Conservation (phyloP, 768 basidiomycete species). For the Boletus sensibilis region DNA sequence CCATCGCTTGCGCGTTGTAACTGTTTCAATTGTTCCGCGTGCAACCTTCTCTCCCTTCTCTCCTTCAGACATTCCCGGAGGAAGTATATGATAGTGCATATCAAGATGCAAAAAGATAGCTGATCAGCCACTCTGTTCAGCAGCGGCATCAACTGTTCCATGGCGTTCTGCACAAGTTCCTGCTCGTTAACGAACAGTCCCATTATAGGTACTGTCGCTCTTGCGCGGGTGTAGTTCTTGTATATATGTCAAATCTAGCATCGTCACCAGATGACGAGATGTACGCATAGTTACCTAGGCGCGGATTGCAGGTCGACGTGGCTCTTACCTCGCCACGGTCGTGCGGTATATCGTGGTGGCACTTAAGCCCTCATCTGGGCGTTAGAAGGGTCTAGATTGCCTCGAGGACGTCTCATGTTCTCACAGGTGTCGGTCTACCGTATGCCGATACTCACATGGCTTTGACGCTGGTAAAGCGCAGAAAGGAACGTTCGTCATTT, state of each 20-base stretch:
- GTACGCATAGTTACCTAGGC: background rate
- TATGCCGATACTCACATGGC: background rate
- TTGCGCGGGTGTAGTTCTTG: background rate
- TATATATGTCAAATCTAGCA: background rate
- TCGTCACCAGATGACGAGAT: background rate
- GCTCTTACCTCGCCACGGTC: background rate
- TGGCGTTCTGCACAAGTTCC: conserved; percentile 4
- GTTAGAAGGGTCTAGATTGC: background rate
- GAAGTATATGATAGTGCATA: conserved; percentile 20
- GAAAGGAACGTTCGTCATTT: background rate
- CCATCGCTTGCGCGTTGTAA: background rate
- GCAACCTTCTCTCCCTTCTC: conserved; percentile 17
- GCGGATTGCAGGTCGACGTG: background rate
- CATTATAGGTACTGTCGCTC: conserved; percentile 8
- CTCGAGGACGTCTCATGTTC: conserved; percentile 5
- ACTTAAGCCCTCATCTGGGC: background rate
- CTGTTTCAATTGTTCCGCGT: conserved; percentile 17
- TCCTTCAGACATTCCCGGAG: conserved; percentile 18
- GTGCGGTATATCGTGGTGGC: background rate
- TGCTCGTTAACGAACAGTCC: conserved; percentile 22
- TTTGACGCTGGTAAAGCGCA: background rate
- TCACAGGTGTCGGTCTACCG: background rate
- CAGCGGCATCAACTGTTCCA: conserved; percentile 16
- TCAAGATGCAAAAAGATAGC: conserved; percentile 9
- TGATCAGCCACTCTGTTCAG: background rate